These are phyloP conservation scores for Rhipidocladum racemiflorum DNA, from an alignment of 176 grass and related monocot genomes.

Conservation along the genomic window DNA sequence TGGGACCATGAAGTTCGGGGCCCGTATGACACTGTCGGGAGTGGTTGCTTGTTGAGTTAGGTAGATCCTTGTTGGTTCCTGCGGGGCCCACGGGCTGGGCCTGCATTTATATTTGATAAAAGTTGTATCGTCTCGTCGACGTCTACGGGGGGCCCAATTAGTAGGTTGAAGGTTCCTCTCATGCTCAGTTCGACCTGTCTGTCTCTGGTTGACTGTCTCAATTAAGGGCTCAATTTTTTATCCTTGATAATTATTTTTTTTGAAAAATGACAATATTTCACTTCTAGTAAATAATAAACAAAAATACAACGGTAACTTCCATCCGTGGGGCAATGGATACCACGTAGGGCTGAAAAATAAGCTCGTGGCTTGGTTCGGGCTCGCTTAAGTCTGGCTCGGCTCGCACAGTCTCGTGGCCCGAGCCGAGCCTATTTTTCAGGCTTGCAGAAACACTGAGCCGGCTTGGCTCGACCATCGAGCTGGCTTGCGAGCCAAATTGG, in stretches of 20 bases:
- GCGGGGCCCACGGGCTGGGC: not conserved
- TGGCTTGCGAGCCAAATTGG: too few relatives aligned
- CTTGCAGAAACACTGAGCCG: too few relatives aligned
- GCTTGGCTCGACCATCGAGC: too few relatives aligned
- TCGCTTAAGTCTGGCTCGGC: too few relatives aligned
- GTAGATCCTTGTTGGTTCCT: not conserved
- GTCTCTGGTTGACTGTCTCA: not conserved
- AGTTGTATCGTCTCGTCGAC: not conserved
- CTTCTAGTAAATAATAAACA: too few relatives aligned
- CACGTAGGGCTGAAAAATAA: too few relatives aligned
- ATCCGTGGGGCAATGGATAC: too few relatives aligned
- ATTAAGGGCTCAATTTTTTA: not conserved
- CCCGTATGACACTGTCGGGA: not conserved
- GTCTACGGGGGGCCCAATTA: not conserved
- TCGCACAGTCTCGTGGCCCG: too few relatives aligned
- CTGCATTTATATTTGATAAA: not conserved
- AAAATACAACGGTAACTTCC: too few relatives aligned
- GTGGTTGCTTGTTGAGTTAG: not conserved
- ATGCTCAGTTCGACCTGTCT: not conserved
- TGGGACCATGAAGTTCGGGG: not conserved
- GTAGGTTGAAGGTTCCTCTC: not conserved
- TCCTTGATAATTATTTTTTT: not conserved
- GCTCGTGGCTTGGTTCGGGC: too few relatives aligned
- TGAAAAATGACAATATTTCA: too few relatives aligned
- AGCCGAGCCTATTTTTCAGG: too few relatives aligned